phyloP scores from a whole-genome alignment of 495 filamentous ascomycete species.

The Bacidia rubella region DNA sequence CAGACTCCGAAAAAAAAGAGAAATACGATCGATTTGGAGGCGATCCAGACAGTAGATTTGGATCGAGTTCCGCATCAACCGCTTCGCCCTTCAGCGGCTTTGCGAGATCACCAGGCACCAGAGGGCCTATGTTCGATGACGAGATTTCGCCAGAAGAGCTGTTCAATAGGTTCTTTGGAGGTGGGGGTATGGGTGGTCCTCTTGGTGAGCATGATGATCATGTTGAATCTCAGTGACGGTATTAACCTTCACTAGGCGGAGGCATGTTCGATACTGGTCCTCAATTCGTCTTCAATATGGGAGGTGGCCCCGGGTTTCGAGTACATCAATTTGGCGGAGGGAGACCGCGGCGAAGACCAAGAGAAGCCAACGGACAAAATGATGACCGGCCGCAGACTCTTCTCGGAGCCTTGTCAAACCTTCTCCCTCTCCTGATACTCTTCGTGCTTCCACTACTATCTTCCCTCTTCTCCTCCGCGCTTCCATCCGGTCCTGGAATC shows the following conservation, averaged over 20 bases:
- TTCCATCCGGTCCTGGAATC: conserved; percentile 50
- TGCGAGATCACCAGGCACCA: conserved; percentile 31
- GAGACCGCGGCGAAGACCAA: conserved; percentile 52
- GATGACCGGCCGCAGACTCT: conserved; percentile 35
- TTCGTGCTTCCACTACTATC: conserved; percentile 80
- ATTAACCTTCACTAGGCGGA: conserved; percentile 20
- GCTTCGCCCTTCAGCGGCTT: conserved; percentile 60
- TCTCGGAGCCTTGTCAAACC: conserved; percentile 38
- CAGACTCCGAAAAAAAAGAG: conserved; percentile 80
- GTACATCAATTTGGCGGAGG: conserved; percentile 78
- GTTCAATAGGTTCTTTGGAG: conserved; percentile 89
- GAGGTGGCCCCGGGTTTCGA: conserved; percentile 65
- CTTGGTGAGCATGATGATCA: conserved; percentile 40
- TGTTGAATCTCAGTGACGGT: background rate
- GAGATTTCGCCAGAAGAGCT: conserved; percentile 95
- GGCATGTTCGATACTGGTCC: conserved; percentile 57
- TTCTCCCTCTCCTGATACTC: conserved; percentile 77
- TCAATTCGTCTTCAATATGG: conserved; percentile 84
- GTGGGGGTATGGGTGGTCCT: conserved; percentile 51
- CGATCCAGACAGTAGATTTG: conserved; percentile 81
- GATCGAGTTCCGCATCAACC: conserved; percentile 36
- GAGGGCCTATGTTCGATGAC: conserved; percentile 58
- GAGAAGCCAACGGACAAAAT: conserved; percentile 41
- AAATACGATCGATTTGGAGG: conserved; percentile 79
- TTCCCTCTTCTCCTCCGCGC: conserved; percentile 53